These are phyloP conservation scores for Piloderma croceum DNA, from an alignment of 768 basidiomycete genomes.

Conservation along the genomic window DNA sequence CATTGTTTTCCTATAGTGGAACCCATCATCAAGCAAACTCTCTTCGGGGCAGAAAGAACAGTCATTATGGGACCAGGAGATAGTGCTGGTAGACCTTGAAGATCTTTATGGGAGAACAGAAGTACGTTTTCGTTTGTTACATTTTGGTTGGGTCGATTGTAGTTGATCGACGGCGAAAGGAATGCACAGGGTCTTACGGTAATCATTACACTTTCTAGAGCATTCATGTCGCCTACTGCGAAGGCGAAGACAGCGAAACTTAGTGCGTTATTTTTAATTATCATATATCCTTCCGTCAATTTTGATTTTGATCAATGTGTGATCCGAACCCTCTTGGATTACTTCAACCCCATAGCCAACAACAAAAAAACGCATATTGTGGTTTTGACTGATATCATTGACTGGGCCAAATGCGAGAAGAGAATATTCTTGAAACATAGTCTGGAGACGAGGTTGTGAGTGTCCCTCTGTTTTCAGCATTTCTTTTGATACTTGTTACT, in stretches of 20 bases:
- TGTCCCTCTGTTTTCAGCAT: too few species aligned
- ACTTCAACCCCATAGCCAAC: slow-evolving; percentile 75
- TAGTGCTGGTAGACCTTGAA: slow-evolving; percentile 78
- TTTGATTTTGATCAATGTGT: too few species aligned
- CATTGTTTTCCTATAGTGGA: too few species aligned
- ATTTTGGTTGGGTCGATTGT: too few species aligned
- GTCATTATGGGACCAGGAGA: slow-evolving; percentile 73
- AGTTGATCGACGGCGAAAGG: too few species aligned
- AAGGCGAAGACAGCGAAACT: slow-evolving; percentile 97
- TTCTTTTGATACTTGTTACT: too few species aligned
- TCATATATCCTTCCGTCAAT: too few species aligned
- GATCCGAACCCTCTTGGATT: slow-evolving; percentile 93
- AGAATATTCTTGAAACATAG: slow-evolving; percentile 94
- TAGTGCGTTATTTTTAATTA: too few species aligned
- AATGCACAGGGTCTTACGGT: slow-evolving; percentile 84
- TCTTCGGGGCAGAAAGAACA: slow-evolving; percentile 57
- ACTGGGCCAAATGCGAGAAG: slow-evolving; percentile 88
- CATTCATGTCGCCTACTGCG: slow-evolving; percentile 89
- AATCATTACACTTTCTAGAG: slow-evolving; percentile 75
- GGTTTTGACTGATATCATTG: slow-evolving; percentile 86
- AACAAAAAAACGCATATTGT: slow-evolving; percentile 72
- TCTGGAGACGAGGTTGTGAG: slow-evolving; percentile 87
- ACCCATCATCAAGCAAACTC: too few species aligned
- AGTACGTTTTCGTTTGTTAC: too few species aligned
- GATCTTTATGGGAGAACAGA: slow-evolving; percentile 82